Conservation (phyloP, 2,329 filamentous ascomycete genomes). For the Ceratocystis colombiana region DNA sequence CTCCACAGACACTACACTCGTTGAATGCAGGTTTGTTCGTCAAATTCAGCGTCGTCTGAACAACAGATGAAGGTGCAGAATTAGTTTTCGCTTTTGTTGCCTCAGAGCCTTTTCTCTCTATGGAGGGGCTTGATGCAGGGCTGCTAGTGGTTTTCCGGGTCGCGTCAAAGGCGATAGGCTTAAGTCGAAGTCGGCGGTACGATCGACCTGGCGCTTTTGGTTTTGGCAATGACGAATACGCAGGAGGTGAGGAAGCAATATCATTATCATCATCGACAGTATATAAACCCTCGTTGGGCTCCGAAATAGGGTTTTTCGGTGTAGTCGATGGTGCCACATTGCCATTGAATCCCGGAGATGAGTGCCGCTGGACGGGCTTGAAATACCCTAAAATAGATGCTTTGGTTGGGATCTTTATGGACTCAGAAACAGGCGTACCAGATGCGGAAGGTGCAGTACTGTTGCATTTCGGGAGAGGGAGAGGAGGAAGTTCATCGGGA, state of each 20-base stretch:
- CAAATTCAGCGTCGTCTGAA: constrained; percentile 40
- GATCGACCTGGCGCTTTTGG: neutral
- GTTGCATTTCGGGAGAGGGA: neutral
- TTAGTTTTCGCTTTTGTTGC: constrained; percentile 1
- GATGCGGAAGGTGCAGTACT: neutral
- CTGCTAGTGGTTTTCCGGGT: neutral
- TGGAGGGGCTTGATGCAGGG: neutral
- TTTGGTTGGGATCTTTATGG: constrained; percentile 26
- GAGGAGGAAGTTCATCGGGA: neutral
- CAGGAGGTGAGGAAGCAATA: neutral
- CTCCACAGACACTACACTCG: constrained; percentile 38
- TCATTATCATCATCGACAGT: constrained; percentile 5
- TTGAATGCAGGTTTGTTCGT: constrained; percentile 37
- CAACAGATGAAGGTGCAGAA: constrained; percentile 17
- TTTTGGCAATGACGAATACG: neutral
- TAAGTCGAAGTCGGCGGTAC: constrained; percentile 10
- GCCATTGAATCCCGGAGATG: constrained; percentile 5
- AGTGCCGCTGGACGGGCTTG: constrained; percentile 30
- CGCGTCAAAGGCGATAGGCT: constrained; percentile 2
- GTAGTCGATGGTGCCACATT: neutral
- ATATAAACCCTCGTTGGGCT: neutral
- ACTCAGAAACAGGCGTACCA: neutral
- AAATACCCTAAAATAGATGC: constrained; percentile 38
- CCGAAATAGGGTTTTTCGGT: neutral
- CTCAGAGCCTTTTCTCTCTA: neutral